A percentile compares a stretch with the other conserved stretches of the same genome.
Conservation (phyloP, 2,329 filamentous ascomycete genomes). For the Laburnicola sp. region DNA sequence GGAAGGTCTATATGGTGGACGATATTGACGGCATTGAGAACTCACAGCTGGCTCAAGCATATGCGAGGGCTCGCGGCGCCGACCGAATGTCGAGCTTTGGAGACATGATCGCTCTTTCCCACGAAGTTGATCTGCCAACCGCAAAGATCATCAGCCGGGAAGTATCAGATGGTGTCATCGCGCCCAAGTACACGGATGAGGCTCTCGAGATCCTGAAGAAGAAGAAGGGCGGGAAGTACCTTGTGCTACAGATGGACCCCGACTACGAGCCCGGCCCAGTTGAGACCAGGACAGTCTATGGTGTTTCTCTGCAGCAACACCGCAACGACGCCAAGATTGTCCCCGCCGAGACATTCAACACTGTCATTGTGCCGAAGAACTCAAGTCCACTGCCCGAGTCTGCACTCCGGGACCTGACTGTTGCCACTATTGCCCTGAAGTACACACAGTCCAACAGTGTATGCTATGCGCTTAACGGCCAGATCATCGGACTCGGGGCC, state of each 20-base stretch:
- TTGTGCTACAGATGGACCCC: conserved; percentile 92
- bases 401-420: conserved; percentile 85
- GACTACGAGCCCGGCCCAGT: conserved; percentile 73
- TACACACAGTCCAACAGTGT: conserved; percentile 99
- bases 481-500: conserved; percentile 90
- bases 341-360: conserved; percentile 78
- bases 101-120: conserved; percentile 90
- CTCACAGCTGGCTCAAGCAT: conserved; percentile 87
- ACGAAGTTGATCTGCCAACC: conserved; percentile 86
- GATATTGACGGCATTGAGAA: conserved; percentile 88
- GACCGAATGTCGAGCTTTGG: conserved; percentile 99
- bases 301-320: conserved; percentile 83
- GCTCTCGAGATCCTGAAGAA: conserved; percentile 90
- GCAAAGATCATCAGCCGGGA: conserved; percentile 98
- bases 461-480: conserved; percentile 92
- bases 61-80: conserved; percentile 90
- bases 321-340: conserved; percentile 90
- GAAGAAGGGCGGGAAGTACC: conserved; percentile 98
- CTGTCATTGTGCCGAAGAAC: conserved; percentile 84
- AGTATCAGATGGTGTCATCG: conserved; percentile 95
- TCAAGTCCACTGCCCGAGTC: conserved; percentile 71
- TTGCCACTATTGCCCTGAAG: conserved; percentile 96
- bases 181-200: conserved; percentile 80
- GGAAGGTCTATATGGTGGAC: conserved; percentile 97
- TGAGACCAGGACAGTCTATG: conserved; percentile 87